Percentiles rank a stretch among this genome's conserved stretches.
phyloP scores from a whole-genome alignment of 768 basidiomycete species.

The Steccherinum ochraceum region DNA sequence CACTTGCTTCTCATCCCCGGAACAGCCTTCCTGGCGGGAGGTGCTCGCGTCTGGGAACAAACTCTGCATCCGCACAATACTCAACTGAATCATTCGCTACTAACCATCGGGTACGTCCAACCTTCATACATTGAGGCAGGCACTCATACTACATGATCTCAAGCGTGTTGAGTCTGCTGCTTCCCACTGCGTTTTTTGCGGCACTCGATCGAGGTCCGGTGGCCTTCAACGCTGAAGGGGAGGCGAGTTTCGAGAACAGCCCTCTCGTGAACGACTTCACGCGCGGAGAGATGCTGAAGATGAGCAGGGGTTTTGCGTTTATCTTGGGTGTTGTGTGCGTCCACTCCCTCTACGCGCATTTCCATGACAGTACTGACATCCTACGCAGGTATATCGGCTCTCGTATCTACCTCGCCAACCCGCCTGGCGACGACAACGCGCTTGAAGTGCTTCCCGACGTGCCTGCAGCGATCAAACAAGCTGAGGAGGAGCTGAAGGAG shows the following conservation, averaged over 20 bases:
- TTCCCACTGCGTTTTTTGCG: slow-evolving; percentile 66
- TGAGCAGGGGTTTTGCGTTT: slow-evolving; percentile 63
- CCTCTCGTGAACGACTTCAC: slow-evolving; percentile 35
- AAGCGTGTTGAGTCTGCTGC: slow-evolving; percentile 40
- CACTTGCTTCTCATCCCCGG: slow-evolving; percentile 71
- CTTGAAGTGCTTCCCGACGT: slow-evolving; percentile 36
- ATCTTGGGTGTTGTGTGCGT: slow-evolving; percentile 55
- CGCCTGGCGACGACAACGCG: slow-evolving; percentile 52
- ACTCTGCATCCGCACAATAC: slow-evolving; percentile 59
- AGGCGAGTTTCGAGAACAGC: slow-evolving; percentile 13
- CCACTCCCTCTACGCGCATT: neutral
- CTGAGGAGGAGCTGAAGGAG: slow-evolving; percentile 35
- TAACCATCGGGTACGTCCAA: slow-evolving; percentile 58
- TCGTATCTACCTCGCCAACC: slow-evolving; percentile 64
- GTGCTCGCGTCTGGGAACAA: slow-evolving; percentile 61
- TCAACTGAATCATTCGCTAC: slow-evolving; percentile 61
- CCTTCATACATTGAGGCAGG: neutral
- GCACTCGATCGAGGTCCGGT: slow-evolving; percentile 40
- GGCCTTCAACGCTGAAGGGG: slow-evolving; percentile 9
- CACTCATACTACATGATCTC: neutral
- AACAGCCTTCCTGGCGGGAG: slow-evolving; percentile 63
- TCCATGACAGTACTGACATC: neutral
- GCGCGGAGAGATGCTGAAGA: slow-evolving; percentile 42
- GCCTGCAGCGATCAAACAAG: slow-evolving; percentile 18
- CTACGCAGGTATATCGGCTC: slow-evolving; percentile 53